These are phyloP conservation scores for Phytophthora capsici DNA, from an alignment of 352 stramenopile species.

Conservation along the genomic window DNA sequence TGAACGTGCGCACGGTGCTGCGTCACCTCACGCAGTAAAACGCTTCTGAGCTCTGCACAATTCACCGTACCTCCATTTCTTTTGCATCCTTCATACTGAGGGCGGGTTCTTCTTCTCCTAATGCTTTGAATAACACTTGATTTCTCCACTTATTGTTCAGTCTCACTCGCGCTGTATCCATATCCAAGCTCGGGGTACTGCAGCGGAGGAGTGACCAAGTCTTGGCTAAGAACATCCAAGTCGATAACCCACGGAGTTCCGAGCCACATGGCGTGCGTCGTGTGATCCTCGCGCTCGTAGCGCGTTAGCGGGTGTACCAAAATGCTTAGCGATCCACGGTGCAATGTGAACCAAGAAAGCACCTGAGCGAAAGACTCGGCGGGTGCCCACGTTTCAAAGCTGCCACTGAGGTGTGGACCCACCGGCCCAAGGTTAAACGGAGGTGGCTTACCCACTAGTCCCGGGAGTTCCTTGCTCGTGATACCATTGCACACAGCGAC, in stretches of 20 bases:
- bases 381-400: conserved; percentile 76
- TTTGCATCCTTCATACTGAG: conserved; percentile 26
- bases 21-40: conserved; percentile 93
- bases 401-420: conserved; percentile 66
- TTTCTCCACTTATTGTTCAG: conserved; percentile 15
- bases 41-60: conserved; percentile 3
- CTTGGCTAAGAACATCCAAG: conserved; percentile 38
- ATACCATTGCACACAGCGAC: conserved; percentile 67
- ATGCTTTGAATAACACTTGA: conserved; percentile 31
- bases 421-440: conserved; percentile 65
- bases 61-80: conserved; percentile 9
- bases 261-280: conserved; percentile 63
- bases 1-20: conserved; percentile 96
- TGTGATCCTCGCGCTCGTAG: conserved; percentile 63
- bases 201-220: conserved; percentile 39
- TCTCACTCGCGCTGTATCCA: conserved; percentile 49
- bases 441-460: conserved; percentile 34
- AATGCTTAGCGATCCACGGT: conserved; percentile 65
- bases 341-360: conserved; percentile 70
- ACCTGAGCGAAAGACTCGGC: conserved; percentile 62
- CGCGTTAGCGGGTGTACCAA: conserved; percentile 72
- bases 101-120: conserved; percentile 20
- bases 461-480: conserved; percentile 41
- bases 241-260: conserved; percentile 52
- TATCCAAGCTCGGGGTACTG: conserved; percentile 69